phyloP scores from a whole-genome alignment of 805 yeast genomes.

The Saturnispora serradocipensis region DNA sequence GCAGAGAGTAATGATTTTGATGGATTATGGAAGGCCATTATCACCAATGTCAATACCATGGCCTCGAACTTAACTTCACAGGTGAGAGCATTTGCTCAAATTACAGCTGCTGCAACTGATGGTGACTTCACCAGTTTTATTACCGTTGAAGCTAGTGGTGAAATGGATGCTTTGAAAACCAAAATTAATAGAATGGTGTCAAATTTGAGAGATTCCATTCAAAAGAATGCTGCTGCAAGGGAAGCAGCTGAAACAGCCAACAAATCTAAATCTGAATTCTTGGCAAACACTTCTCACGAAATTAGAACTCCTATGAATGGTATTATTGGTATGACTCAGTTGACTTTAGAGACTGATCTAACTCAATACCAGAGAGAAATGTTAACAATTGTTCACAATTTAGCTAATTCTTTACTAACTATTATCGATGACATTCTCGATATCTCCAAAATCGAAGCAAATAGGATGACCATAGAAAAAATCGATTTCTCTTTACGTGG shows the following conservation, averaged over 20 bases:
- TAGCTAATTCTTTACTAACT: conserved; percentile 77
- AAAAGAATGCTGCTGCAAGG: conserved; percentile 86
- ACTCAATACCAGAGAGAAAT: conserved; percentile 89
- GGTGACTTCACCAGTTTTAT: conserved; percentile 87
- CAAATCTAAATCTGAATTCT: conserved; percentile 79
- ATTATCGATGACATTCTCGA: conserved; percentile 86
- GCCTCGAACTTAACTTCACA: conserved; percentile 89
- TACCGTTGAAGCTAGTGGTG: conserved; percentile 88
- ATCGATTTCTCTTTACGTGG: conserved; percentile 81
- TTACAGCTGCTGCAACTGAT: conserved; percentile 89
- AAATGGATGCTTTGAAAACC: conserved; percentile 66
- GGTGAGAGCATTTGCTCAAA: conserved; percentile 88
- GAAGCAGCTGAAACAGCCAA: conserved; percentile 92
- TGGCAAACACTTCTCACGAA: conserved; percentile 84
- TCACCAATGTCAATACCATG: conserved; percentile 88
- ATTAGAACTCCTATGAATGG: conserved; percentile 91
- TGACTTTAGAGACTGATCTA: conserved; percentile 78
- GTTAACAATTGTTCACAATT: conserved; percentile 80
- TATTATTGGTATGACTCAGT: conserved; percentile 86
- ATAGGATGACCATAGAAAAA: conserved; percentile 86
- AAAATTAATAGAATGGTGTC: conserved; percentile 76
- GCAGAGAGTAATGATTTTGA: conserved; percentile 88
- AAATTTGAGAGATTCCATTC: conserved; percentile 79
- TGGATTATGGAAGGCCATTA: conserved; percentile 87
- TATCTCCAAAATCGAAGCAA: conserved; percentile 89